phyloP scores from a whole-genome alignment of 2,329 filamentous ascomycete genomes.

The Fusarium sp. region DNA sequence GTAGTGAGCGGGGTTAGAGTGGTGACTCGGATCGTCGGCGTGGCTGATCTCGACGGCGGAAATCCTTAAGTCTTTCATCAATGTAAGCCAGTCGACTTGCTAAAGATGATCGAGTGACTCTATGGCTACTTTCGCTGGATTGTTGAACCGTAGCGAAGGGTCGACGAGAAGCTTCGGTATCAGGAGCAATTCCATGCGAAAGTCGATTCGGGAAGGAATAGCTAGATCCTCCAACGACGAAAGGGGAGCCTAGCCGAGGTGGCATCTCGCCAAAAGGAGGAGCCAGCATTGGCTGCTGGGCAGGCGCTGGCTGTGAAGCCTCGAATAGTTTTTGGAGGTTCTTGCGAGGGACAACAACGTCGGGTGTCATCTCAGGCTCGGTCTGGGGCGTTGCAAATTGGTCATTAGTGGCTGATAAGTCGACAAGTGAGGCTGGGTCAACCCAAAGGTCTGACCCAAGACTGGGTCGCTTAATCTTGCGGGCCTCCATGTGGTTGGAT shows the following conservation, averaged over 20 bases:
- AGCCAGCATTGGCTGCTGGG: constrained; percentile 36
- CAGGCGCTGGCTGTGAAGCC: constrained; percentile 44
- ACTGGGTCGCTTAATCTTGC: constrained; percentile 65
- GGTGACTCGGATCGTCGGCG: constrained; percentile 64
- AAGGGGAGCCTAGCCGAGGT: constrained; percentile 70
- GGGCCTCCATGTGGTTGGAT: constrained; percentile 63
- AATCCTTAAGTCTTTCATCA: constrained; percentile 68
- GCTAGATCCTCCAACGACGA: constrained; percentile 63
- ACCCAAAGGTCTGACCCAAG: constrained; percentile 67
- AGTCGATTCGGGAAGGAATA: constrained; percentile 72
- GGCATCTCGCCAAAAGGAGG: constrained; percentile 54
- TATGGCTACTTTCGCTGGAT: constrained; percentile 51
- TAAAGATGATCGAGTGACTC: constrained; percentile 59
- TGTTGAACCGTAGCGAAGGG: constrained; percentile 71
- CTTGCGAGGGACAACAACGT: constrained; percentile 57
- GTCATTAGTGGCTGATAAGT: constrained; percentile 42
- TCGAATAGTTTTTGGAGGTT: constrained; percentile 59
- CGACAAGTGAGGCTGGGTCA: constrained; percentile 54
- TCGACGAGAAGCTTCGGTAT: constrained; percentile 59
- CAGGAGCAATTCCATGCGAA: constrained; percentile 61
- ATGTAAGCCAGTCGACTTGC: constrained; percentile 68
- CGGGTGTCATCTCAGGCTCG: constrained; percentile 39
- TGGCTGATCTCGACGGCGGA: constrained; percentile 60
- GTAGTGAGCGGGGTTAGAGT: constrained; percentile 50
- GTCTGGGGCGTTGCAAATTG: constrained; percentile 53